These are phyloP conservation scores for Coelastrella sp. DNA, from an alignment of 139 green algal genomes.

Conservation along the genomic window DNA sequence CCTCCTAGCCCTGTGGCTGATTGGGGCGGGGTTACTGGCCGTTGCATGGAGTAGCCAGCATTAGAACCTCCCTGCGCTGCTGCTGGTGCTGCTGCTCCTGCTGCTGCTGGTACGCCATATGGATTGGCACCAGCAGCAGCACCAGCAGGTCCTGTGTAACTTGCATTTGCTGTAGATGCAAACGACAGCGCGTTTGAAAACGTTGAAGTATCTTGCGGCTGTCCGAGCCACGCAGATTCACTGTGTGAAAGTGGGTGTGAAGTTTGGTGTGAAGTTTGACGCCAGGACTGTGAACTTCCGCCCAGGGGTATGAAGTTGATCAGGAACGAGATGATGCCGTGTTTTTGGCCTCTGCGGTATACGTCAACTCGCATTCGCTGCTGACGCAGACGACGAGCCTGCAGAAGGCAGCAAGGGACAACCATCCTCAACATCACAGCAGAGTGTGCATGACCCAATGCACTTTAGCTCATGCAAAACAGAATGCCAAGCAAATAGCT, in stretches of 20 bases:
- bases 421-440: no score
- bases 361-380: background rate
- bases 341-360: no score
- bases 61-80: no score
- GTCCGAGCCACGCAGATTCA: background rate
- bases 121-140: no score
- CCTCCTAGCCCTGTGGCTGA: no score
- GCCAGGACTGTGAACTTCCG: background rate
- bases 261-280: background rate
- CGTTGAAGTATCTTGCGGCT: background rate
- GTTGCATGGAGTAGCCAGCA: no score
- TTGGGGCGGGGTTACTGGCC: no score
- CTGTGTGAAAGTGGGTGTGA: background rate
- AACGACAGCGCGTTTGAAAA: background rate
- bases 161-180: background rate
- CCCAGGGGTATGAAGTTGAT: constrained; percentile 8
- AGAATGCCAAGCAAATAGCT: no score
- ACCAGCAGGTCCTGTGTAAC: background rate
- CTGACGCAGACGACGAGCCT: constrained; percentile 4
- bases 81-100: constrained; percentile 4
- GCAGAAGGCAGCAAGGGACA: background rate
- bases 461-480: no score
- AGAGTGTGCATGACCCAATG: background rate
- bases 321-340: background rate
- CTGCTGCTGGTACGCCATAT: background rate